Base-by-base conservation (phyloP, 129 eudicot genomes). In the Logfia minima region DNA sequence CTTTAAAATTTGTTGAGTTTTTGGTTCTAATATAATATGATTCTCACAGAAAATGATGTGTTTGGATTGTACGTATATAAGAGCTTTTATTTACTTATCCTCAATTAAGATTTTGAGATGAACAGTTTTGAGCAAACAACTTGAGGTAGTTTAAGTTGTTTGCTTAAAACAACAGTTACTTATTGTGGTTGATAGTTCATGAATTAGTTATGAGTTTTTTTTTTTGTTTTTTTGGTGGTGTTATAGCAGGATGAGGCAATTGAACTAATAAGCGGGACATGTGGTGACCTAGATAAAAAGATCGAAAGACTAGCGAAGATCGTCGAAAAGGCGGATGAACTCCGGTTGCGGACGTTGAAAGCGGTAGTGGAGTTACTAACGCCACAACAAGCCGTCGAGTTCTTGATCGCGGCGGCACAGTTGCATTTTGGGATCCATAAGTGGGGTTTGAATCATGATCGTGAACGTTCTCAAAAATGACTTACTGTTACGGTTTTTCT, bases 301-400 rank as follows among this genome's bases (percentile, higher is more conserved):
- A 81, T 88, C 43, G 80, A 79, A 60, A 58, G 66, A 79, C 85
- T 93, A 71, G 89, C 23, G 21, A 71, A 23, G 68, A 79, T 93
- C 0, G 77, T 93, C 58, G 85, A 84, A 71, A 87, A 69, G 65
- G 98, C 97, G 2, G 96, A 93, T 6, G 88, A 76, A 2, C 82
- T 93, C 16, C 85, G 97, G 78, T 65, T 90, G 72, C 67, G 79
- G 82, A 93, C 98, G 1, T 71, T 86, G 4, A 69, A 75, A 72
- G 80, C 68, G 71, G 85, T 93, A 83, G 95, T 90, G 79, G 89
- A 87, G 80, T 76, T 93, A 39, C 66, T 93, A 74, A 90, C 96
- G 61, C 95, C 98, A 17, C 88, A 83, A 66, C 98, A 93, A 77
- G 96, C 95, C 17, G 83, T 65, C 60, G 92, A 93, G 90, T 93